Percentiles rank a stretch among this genome's conserved stretches.
Evolutionary conservation across 2,329 filamentous ascomycete species (phyloP).

Genomic region (Microdochium trichocladiopsis): DNA sequence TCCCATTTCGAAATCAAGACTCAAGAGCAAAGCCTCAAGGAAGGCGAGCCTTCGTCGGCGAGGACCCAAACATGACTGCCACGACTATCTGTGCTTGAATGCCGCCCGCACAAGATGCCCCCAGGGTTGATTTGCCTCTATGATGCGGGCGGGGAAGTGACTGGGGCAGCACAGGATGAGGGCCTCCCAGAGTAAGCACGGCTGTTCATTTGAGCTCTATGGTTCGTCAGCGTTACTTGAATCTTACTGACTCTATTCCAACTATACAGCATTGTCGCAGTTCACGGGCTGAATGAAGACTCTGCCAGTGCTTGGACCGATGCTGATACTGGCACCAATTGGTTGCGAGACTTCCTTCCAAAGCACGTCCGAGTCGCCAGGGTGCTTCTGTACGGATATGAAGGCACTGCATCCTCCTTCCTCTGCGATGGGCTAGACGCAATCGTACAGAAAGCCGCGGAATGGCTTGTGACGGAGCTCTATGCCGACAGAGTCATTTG

Average conservation of each 20-base stretch:
- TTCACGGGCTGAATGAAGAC: slow-evolving; percentile 25
- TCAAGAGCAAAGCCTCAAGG: too few relatives aligned
- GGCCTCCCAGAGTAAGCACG: slow-evolving; percentile 4
- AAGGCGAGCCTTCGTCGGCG: too few relatives aligned
- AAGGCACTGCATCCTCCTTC: slow-evolving; percentile 12
- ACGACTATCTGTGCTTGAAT: background rate
- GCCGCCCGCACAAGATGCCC: slow-evolving; percentile 2
- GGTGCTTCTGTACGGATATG: slow-evolving; percentile 17
- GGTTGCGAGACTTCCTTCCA: slow-evolving; percentile 23
- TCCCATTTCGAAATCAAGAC: too few relatives aligned
- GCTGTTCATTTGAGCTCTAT: background rate
- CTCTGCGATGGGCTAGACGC: slow-evolving; percentile 11
- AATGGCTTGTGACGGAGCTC: slow-evolving; percentile 21
- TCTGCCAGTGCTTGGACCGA: slow-evolving; percentile 21
- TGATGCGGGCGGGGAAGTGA: background rate
- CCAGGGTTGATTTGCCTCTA: slow-evolving; percentile 5
- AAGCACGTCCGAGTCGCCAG: slow-evolving; percentile 10
- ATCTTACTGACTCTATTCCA: background rate
- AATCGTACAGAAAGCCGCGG: slow-evolving; percentile 16
- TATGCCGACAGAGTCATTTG: slow-evolving; percentile 18
- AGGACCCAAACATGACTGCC: too few relatives aligned
- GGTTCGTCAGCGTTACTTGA: too few relatives aligned
- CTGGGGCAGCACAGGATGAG: background rate
- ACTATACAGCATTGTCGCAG: slow-evolving; percentile 22
- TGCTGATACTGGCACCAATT: slow-evolving; percentile 13